phyloP scores from a whole-genome alignment of 1,139 yeast species.

The Geotrichum candidum region DNA sequence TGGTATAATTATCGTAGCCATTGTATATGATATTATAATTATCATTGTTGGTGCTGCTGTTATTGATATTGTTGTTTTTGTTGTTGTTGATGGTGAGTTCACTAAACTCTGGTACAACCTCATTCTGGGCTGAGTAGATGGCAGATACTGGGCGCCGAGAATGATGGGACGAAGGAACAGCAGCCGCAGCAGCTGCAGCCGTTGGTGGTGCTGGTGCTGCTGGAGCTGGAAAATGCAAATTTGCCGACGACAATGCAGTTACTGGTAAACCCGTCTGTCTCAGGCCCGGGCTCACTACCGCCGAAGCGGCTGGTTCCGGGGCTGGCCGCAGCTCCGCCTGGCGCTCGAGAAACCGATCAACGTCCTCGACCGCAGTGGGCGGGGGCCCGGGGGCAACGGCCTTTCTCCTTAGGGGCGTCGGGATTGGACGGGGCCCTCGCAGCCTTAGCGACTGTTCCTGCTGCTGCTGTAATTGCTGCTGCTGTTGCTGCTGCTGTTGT shows the following conservation, averaged over 20 bases:
- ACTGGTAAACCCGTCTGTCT: neutral
- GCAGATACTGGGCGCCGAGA: constrained; percentile 3
- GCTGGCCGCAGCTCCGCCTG: neutral
- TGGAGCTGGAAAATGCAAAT: neutral
- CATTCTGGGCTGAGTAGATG: neutral
- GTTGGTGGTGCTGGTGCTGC: neutral
- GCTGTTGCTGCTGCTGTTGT: neutral
- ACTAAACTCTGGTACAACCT: neutral
- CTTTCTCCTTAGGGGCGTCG: neutral
- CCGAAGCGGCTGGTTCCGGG: neutral
- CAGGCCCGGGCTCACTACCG: neutral
- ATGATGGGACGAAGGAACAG: neutral
- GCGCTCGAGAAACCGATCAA: neutral
- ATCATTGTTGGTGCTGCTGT: neutral
- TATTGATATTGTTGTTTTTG: neutral
- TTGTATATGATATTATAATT: neutral
- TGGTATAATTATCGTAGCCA: neutral
- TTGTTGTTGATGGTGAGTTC: neutral
- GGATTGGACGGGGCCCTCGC: neutral
- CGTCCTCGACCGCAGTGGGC: neutral
- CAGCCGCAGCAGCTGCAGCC: neutral
- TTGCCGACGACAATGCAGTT: neutral
- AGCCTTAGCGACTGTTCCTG: neutral
- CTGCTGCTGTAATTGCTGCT: neutral
- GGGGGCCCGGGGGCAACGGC: neutral